A percentile compares a stretch with the other conserved stretches of the same genome.
phyloP scores from a whole-genome alignment of 78 protist species.

The Dictyostelium firmibasis region DNA sequence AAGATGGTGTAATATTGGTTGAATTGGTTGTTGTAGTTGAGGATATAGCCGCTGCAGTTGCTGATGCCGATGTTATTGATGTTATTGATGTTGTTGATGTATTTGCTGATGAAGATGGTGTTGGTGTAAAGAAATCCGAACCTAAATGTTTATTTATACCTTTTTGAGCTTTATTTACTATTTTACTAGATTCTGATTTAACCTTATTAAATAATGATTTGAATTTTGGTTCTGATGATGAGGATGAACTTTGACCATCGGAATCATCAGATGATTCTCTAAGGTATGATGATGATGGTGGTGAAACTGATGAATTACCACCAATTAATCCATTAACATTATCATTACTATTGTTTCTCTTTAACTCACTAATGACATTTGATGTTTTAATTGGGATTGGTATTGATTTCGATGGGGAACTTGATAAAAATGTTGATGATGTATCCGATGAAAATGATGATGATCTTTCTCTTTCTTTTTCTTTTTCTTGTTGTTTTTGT shows the following conservation, averaged over 20 bases:
- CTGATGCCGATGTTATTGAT: neutral
- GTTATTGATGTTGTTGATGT: neutral
- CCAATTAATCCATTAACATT: neutral
- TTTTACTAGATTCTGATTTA: constrained; percentile 46
- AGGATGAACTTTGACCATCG: neutral
- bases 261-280: constrained; percentile 31
- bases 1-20: neutral
- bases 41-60: neutral
- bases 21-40: neutral
- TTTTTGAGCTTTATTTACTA: constrained; percentile 53
- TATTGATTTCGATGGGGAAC: neutral
- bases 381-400: constrained; percentile 9
- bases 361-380: neutral
- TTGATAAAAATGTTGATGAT: neutral
- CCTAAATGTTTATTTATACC: constrained; percentile 48
- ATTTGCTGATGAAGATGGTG: neutral
- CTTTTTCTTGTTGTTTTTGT: neutral
- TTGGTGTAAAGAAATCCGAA: constrained; percentile 44
- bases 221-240: neutral
- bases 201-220: constrained; percentile 12
- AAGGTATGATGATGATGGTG: neutral
- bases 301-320: neutral
- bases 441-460: neutral
- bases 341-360: neutral
- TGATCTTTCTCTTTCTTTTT: neutral